phyloP scores from a whole-genome alignment of 2,329 filamentous ascomycete species.

The Trichoderma atroviride region DNA sequence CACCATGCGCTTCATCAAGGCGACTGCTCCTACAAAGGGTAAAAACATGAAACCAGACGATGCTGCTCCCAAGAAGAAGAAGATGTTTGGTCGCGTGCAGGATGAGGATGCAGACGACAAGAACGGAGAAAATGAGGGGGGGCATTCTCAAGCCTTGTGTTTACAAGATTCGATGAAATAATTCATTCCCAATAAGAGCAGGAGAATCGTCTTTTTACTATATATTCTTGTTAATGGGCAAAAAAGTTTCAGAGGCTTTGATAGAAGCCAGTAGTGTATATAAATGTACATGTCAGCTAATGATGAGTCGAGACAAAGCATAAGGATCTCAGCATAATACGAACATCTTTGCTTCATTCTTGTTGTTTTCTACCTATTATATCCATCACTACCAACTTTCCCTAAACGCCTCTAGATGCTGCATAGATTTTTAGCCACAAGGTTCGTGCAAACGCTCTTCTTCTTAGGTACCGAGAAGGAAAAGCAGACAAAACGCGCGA shows the following conservation, averaged over 20 bases:
- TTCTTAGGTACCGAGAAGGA: neutral
- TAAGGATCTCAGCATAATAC: neutral
- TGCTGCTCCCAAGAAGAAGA: slow-evolving; percentile 46
- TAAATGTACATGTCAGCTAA: neutral
- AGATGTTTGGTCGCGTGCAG: slow-evolving; percentile 56
- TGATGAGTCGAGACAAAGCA: neutral
- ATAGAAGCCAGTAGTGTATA: neutral
- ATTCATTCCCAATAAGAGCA: too few relatives aligned
- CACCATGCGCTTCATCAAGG: slow-evolving; percentile 92
- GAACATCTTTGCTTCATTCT: neutral
- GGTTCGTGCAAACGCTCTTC: neutral
- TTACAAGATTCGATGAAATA: slow-evolving; percentile 81
- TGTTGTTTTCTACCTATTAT: slow-evolving; percentile 9
- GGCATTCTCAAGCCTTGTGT: slow-evolving; percentile 87
- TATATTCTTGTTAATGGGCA: neutral
- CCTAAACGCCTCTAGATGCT: slow-evolving; percentile 23
- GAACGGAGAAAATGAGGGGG: slow-evolving; percentile 64
- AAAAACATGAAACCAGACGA: slow-evolving; percentile 67
- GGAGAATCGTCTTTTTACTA: neutral
- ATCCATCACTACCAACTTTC: neutral
- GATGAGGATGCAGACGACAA: slow-evolving; percentile 60
- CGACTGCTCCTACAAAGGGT: slow-evolving; percentile 71
- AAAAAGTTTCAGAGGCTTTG: neutral
- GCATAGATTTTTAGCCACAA: neutral
- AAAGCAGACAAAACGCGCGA: slow-evolving; percentile 1